Conservation (phyloP, 306 rosid species). For the Cicer yamashitae region DNA sequence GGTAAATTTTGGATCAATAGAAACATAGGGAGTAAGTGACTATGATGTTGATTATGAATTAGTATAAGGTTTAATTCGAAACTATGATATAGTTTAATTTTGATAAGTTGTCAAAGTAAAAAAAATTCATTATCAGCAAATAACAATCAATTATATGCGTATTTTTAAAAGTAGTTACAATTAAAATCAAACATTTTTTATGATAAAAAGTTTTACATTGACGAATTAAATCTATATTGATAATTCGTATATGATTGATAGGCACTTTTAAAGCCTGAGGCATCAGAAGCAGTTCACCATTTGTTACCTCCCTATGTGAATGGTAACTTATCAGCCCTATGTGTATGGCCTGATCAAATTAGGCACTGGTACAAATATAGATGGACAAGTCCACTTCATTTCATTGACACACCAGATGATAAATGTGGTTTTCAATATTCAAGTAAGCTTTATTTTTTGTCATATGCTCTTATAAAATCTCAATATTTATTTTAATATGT, state of each 20-base stretch:
- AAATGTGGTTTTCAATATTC: slow-evolving; percentile 68
- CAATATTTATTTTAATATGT: background rate
- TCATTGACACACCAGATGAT: slow-evolving; percentile 78
- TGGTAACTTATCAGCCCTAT: slow-evolving; percentile 74
- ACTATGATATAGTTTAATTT: no score
- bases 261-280: slow-evolving; percentile 67
- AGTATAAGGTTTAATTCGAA: no score
- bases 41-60: no score
- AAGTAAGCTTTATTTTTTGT: slow-evolving; percentile 52
- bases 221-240: no score
- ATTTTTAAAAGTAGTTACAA: no score
- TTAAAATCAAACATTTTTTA: no score
- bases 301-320: slow-evolving; percentile 62
- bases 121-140: no score
- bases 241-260: slow-evolving; percentile 37
- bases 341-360: slow-evolving; percentile 85
- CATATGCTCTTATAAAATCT: background rate
- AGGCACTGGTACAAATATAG: slow-evolving; percentile 70
- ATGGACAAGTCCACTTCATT: slow-evolving; percentile 91
- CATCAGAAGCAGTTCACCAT: slow-evolving; percentile 62
- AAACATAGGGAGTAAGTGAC: no score
- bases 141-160: no score
- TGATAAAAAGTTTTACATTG: no score
- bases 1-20: slow-evolving; percentile 31
- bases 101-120: no score